phyloP scores from a whole-genome alignment of 2,329 filamentous ascomycete genomes.

The Diatrype stigma region DNA sequence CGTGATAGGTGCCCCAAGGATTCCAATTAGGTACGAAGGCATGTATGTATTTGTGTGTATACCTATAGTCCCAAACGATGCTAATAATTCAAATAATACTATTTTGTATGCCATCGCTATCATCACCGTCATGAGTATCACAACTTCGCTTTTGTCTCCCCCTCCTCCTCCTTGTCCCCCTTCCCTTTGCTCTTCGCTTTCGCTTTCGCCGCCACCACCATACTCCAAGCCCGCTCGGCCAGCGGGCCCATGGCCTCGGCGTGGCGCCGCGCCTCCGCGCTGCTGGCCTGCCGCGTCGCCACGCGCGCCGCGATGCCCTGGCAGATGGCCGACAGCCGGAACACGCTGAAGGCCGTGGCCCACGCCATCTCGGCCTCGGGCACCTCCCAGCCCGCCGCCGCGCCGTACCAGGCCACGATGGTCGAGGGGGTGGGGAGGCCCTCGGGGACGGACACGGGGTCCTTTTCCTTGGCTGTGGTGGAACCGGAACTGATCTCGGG shows the following conservation, averaged over 20 bases:
- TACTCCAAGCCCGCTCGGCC: conserved; percentile 73
- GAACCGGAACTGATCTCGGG: conserved; percentile 6
- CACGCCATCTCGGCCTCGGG: conserved; percentile 50
- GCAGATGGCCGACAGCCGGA: conserved; percentile 57
- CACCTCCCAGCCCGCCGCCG: conserved; percentile 64
- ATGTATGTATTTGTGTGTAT: too few species aligned
- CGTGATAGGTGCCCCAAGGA: too few species aligned
- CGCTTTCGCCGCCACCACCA: conserved; percentile 60
- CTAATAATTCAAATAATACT: too few species aligned
- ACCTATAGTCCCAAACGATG: too few species aligned
- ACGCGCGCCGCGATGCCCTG: conserved; percentile 92
- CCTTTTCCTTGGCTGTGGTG: background rate
- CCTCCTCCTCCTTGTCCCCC: conserved; percentile 4
- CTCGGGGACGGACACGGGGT: conserved; percentile 57
- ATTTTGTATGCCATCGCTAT: too few species aligned
- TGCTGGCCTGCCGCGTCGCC: conserved; percentile 84
- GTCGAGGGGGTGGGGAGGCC: conserved; percentile 45
- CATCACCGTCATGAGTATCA: too few species aligned
- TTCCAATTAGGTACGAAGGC: too few species aligned
- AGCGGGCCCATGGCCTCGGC: conserved; percentile 65
- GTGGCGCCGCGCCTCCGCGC: conserved; percentile 72
- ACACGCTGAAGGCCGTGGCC: conserved; percentile 60
- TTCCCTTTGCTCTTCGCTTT: conserved; percentile 4
- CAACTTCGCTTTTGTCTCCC: background rate
- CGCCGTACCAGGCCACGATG: conserved; percentile 61